Conservation (phyloP, 495 filamentous ascomycete genomes). For the Trichoderma gamsii region DNA sequence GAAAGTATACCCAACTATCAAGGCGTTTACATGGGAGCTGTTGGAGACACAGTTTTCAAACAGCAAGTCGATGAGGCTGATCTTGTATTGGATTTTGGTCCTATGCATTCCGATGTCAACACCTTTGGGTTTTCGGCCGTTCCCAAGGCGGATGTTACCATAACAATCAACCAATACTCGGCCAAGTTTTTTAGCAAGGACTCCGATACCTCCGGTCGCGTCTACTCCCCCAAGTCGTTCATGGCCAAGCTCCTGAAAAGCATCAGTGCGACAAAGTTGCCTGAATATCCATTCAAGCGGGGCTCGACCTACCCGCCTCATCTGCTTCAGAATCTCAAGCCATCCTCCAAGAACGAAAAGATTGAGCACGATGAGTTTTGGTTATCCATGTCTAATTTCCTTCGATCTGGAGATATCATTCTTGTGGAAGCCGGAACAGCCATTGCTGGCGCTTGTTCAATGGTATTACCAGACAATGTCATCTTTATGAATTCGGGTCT, state of each 20-base stretch:
- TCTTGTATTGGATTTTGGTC: constrained; percentile 33
- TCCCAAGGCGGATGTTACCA: neutral
- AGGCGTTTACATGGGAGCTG: constrained; percentile 28
- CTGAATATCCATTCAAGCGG: constrained; percentile 1
- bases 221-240: constrained; percentile 24
- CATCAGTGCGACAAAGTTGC: constrained; percentile 22
- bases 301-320: neutral
- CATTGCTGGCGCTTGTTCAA: constrained; percentile 30
- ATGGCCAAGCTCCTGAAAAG: constrained; percentile 8
- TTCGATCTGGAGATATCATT: constrained; percentile 44
- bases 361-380: constrained; percentile 37
- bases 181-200: neutral
- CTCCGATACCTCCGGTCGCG: neutral
- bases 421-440: constrained; percentile 41
- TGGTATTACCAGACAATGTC: constrained; percentile 25
- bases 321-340: constrained; percentile 13
- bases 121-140: constrained; percentile 21
- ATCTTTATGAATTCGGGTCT: constrained; percentile 32
- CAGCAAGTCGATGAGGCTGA: constrained; percentile 30
- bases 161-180: constrained; percentile 24
- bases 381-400: constrained; percentile 30
- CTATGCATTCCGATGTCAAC: constrained; percentile 29
- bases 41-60: constrained; percentile 22
- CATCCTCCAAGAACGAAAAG: neutral
- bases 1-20: constrained; percentile 28